Conservation (phyloP, 108 stramenopile species). For the Nannochloropsis salina region DNA sequence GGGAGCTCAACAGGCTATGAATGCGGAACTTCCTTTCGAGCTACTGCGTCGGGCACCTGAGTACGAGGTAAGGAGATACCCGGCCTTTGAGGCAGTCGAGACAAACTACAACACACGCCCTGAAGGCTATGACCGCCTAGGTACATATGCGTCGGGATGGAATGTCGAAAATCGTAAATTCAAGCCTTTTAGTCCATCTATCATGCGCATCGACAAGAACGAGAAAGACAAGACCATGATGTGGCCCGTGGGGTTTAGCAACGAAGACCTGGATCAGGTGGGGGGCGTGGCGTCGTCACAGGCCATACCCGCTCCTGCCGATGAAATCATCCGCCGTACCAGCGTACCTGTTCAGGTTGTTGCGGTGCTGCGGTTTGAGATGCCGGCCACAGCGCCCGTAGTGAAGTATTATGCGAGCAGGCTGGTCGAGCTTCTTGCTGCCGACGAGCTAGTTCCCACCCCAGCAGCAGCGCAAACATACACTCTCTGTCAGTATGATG, state of each 20-base stretch:
- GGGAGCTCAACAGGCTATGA: constrained; percentile 47
- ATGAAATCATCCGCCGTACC: not conserved
- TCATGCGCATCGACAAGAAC: constrained; percentile 64
- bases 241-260: constrained; percentile 70
- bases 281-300: constrained; percentile 58
- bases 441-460: constrained; percentile 57
- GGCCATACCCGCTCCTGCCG: constrained; percentile 41
- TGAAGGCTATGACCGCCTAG: constrained; percentile 69
- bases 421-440: constrained; percentile 44
- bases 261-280: constrained; percentile 52
- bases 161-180: constrained; percentile 47
- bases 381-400: constrained; percentile 65
- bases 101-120: constrained; percentile 66
- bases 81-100: constrained; percentile 57
- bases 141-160: constrained; percentile 57
- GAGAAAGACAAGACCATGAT: constrained; percentile 66
- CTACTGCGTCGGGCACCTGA: constrained; percentile 68
- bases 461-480: constrained; percentile 23
- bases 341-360: constrained; percentile 56
- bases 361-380: constrained; percentile 66
- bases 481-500: constrained; percentile 74
- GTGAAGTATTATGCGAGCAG: constrained; percentile 54
- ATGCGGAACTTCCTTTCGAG: constrained; percentile 68
- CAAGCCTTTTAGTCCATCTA: constrained; percentile 67
- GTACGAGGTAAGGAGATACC: constrained; percentile 74